Conservation (phyloP, 345 rosid genomes). For the Gynandropsis gynandra region DNA sequence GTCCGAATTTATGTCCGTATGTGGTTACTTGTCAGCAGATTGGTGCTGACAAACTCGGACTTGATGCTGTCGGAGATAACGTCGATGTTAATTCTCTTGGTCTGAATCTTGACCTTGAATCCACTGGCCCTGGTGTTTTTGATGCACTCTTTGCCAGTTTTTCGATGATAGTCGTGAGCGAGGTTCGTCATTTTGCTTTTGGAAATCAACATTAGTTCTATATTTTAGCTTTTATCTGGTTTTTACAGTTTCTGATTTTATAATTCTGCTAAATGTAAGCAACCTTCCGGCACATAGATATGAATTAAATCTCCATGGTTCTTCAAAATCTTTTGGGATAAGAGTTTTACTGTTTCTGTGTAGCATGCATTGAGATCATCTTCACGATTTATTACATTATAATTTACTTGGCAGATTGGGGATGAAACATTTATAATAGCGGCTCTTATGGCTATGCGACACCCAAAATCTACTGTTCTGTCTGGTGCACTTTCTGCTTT, state of each 20-base stretch:
- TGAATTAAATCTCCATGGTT: too few relatives aligned
- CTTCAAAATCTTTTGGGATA: too few relatives aligned
- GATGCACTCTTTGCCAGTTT: slow-evolving; percentile 92
- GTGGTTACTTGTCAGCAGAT: slow-evolving; percentile 34
- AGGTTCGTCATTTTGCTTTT: slow-evolving; percentile 43
- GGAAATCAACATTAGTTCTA: too few relatives aligned
- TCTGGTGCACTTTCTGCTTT: slow-evolving; percentile 92
- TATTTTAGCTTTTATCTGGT: too few relatives aligned
- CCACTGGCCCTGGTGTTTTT: slow-evolving; percentile 70
- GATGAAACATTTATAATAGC: slow-evolving; percentile 99
- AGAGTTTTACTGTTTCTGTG: neutral
- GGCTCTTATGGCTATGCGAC: slow-evolving; percentile 99
- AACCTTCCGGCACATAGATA: too few relatives aligned
- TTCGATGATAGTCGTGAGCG: slow-evolving; percentile 91
- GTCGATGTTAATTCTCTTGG: slow-evolving; percentile 29
- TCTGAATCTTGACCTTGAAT: slow-evolving; percentile 41
- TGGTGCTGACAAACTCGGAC: slow-evolving; percentile 32
- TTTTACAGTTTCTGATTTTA: too few relatives aligned
- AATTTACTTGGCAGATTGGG: slow-evolving; percentile 55
- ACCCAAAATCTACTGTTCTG: slow-evolving; percentile 85
- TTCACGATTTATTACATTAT: slow-evolving; percentile 3
- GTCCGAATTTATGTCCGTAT: slow-evolving; percentile 5
- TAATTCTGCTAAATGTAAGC: too few relatives aligned
- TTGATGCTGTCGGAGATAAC: slow-evolving; percentile 28
- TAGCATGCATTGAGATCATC: neutral